Percentiles rank a stretch among this genome's conserved stretches.
phyloP scores from a whole-genome alignment of 1,139 yeast species.

The Taiozyma onychis region DNA sequence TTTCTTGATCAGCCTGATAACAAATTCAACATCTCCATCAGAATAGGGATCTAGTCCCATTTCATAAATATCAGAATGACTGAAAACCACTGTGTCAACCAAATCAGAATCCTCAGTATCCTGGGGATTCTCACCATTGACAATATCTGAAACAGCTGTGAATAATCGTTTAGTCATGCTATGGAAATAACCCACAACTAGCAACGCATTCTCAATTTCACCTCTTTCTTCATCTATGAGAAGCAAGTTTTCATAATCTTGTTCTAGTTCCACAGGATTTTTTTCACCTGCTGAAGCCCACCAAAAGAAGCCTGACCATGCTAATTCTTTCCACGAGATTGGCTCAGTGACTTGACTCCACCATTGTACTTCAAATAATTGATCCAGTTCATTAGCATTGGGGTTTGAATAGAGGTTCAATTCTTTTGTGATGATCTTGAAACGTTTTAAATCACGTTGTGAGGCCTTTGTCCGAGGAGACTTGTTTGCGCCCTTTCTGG shows the following conservation, averaged over 20 bases:
- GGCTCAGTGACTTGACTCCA: slow-evolving; percentile 46
- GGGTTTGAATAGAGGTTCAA: slow-evolving; percentile 19
- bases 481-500: neutral
- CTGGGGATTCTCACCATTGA: slow-evolving; percentile 11
- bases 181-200: slow-evolving; percentile 52
- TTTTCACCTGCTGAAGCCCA: slow-evolving; percentile 82
- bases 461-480: slow-evolving; percentile 27
- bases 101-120: slow-evolving; percentile 6
- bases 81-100: slow-evolving; percentile 23
- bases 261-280: slow-evolving; percentile 32
- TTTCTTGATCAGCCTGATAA: slow-evolving; percentile 43
- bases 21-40: slow-evolving; percentile 49
- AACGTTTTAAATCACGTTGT: slow-evolving; percentile 31
- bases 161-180: slow-evolving; percentile 38
- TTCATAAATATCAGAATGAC: slow-evolving; percentile 50
- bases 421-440: slow-evolving; percentile 28
- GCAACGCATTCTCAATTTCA: slow-evolving; percentile 25
- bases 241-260: slow-evolving; percentile 22
- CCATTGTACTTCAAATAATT: slow-evolving; percentile 35
- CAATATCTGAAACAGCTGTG: slow-evolving; percentile 26
- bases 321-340: slow-evolving; percentile 55
- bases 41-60: slow-evolving; percentile 77
- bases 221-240: slow-evolving; percentile 26
- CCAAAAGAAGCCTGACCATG: slow-evolving; percentile 75
- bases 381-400: slow-evolving; percentile 10